Conservation (phyloP, 2,329 filamentous ascomycete genomes). For the Fusarium kyushuense region DNA sequence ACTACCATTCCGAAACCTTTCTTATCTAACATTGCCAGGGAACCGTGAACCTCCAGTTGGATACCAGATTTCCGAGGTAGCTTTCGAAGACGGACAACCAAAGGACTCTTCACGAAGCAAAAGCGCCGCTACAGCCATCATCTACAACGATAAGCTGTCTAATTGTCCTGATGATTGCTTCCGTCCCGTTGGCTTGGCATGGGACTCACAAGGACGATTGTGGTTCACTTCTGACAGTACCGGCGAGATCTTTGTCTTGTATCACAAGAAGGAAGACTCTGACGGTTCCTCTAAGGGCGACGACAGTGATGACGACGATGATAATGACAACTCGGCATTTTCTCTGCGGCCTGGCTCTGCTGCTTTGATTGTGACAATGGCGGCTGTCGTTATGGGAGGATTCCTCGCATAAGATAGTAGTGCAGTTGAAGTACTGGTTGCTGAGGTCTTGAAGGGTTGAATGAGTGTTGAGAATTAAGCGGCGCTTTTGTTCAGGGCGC, state of each 20-base stretch:
- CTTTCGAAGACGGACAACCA: constrained; percentile 60
- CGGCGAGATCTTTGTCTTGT: constrained; percentile 73
- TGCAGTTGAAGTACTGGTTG: not conserved
- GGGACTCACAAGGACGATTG: constrained; percentile 64
- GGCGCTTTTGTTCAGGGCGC: not conserved
- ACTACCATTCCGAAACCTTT: not conserved
- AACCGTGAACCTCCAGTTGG: constrained; percentile 58
- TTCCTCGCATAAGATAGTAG: constrained; percentile 43
- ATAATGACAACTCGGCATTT: constrained; percentile 38
- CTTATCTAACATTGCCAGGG: constrained; percentile 48
- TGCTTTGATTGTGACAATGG: constrained; percentile 46
- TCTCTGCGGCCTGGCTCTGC: constrained; percentile 37
- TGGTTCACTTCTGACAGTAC: constrained; percentile 73
- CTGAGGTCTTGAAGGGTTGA: not conserved
- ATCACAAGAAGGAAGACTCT: constrained; percentile 7
- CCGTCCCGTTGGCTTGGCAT: constrained; percentile 70
- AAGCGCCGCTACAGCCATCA: constrained; percentile 63
- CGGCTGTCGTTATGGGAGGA: constrained; percentile 47
- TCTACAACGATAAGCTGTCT: constrained; percentile 65
- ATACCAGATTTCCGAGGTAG: constrained; percentile 59
- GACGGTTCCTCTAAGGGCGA: constrained; percentile 2
- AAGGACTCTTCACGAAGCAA: constrained; percentile 56
- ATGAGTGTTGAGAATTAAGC: not conserved
- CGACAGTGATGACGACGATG: constrained; percentile 14
- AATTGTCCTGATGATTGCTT: constrained; percentile 70